Percentiles rank a stretch among this genome's conserved stretches.
phyloP scores from a whole-genome alignment of 139 green algal genomes.

The Yamagishiella unicocca region DNA sequence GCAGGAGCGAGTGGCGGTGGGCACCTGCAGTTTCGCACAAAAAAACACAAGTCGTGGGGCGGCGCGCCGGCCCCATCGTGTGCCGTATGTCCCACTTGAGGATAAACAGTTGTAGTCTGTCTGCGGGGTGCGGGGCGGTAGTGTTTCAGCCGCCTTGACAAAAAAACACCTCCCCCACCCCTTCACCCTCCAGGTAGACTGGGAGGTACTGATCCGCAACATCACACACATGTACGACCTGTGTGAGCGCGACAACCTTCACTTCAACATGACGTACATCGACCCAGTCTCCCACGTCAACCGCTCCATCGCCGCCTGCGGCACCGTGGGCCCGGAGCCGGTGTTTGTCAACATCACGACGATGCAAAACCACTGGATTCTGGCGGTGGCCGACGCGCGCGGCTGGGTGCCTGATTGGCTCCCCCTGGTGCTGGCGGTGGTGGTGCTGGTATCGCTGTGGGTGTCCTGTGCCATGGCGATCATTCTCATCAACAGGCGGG shows the following conservation, averaged over 20 bases:
- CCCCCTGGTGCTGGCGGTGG: neutral
- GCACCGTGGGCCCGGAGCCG: neutral
- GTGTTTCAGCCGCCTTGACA: too few relatives aligned
- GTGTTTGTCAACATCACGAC: neutral
- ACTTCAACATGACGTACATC: constrained; percentile 45
- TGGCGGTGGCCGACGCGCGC: constrained; percentile 17
- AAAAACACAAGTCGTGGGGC: too few relatives aligned
- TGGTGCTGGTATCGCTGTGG: constrained; percentile 24
- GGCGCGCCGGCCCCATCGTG: too few relatives aligned
- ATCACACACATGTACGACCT: constrained; percentile 34
- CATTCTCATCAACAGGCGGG: constrained; percentile 46
- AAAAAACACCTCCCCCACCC: too few relatives aligned
- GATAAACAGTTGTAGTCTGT: too few relatives aligned
- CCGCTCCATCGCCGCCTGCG: constrained; percentile 23
- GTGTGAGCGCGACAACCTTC: constrained; percentile 2
- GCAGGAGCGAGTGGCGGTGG: too few relatives aligned
- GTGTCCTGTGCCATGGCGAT: constrained; percentile 17
- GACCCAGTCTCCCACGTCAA: constrained; percentile 6
- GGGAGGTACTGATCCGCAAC: constrained; percentile 31
- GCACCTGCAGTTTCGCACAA: too few relatives aligned
- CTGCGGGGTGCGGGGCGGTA: too few relatives aligned
- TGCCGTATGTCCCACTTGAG: too few relatives aligned
- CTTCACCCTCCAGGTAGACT: constrained; percentile 14
- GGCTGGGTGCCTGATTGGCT: constrained; percentile 42
- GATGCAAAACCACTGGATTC: constrained; percentile 36